Conservation (phyloP, 192 early-diverging fungal species). For the Coemansia sp. region DNA sequence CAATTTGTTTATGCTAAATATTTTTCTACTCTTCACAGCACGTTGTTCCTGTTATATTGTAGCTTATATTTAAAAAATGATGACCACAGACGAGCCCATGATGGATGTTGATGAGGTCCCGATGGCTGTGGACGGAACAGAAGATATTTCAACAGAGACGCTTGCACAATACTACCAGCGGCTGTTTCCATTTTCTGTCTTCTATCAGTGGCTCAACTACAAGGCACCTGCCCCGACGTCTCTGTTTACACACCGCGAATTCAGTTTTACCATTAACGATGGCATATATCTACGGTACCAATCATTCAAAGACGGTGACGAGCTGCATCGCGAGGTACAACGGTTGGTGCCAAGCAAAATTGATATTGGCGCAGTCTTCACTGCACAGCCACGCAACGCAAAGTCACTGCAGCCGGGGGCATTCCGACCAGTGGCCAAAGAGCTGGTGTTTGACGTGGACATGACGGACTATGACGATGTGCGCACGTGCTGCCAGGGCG, state of each 20-base stretch:
- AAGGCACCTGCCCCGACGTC: conserved; percentile 58
- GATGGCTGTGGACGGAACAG: conserved; percentile 22
- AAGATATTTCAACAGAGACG: conserved; percentile 40
- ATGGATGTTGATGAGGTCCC: conserved; percentile 13
- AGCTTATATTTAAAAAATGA: conserved; percentile 1
- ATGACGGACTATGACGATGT: conserved; percentile 99
- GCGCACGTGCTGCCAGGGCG: conserved; percentile 91
- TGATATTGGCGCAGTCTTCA: conserved; percentile 97
- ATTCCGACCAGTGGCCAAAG: conserved; percentile 78
- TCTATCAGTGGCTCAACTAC: conserved; percentile 82
- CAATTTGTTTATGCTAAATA: not conserved
- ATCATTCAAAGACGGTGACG: conserved; percentile 71
- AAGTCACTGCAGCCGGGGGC: conserved; percentile 68
- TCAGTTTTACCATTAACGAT: conserved; percentile 79
- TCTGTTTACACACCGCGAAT: conserved; percentile 84
- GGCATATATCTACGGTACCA: conserved; percentile 89
- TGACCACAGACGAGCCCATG: conserved; percentile 1
- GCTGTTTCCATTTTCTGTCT: conserved; percentile 81
- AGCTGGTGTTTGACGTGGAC: conserved; percentile 98
- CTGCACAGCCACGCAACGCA: conserved; percentile 76
- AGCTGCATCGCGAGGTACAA: conserved; percentile 73
- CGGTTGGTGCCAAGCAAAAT: conserved; percentile 86
- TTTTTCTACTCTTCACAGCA: not conserved
- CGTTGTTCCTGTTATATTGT: not conserved
- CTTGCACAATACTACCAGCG: conserved; percentile 79